Evolutionary conservation across 2,329 filamentous ascomycete genomes (phyloP).

Genomic region (Ascochyta koolunga): DNA sequence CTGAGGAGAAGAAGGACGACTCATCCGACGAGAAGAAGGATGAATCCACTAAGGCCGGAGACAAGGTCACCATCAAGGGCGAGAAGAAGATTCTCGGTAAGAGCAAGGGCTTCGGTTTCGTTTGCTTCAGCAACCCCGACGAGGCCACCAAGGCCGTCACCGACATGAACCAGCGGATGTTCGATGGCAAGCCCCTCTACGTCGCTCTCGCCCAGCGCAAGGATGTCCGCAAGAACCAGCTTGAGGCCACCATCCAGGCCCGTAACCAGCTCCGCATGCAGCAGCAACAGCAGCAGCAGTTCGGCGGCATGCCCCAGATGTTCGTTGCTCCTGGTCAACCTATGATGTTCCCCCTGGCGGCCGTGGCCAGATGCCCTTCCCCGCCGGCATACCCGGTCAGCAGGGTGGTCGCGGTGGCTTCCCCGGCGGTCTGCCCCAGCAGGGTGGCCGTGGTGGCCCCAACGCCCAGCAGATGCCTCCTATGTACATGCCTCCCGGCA

Average conservation of each 20-base stretch:
- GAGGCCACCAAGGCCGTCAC: slow-evolving; percentile 98
- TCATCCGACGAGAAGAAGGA: slow-evolving; percentile 66
- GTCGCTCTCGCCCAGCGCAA: slow-evolving; percentile 98
- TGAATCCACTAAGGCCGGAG: slow-evolving; percentile 59
- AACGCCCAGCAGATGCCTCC: slow-evolving; percentile 79
- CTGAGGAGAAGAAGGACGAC: slow-evolving; percentile 62
- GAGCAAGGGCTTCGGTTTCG: slow-evolving; percentile 99
- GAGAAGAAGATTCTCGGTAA: slow-evolving; percentile 79
- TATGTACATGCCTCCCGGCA: slow-evolving; percentile 75
- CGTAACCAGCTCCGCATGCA: slow-evolving; percentile 98
- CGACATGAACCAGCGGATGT: slow-evolving; percentile 99
- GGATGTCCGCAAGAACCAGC: slow-evolving; percentile 98
- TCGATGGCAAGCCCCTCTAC: slow-evolving; percentile 94
- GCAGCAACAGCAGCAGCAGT: slow-evolving; percentile 78
- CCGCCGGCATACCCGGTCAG: slow-evolving; percentile 67
- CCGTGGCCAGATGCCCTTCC: slow-evolving; percentile 68
- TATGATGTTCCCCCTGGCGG: slow-evolving; percentile 63
- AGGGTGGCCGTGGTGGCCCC: slow-evolving; percentile 85
- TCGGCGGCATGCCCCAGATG: slow-evolving; percentile 67
- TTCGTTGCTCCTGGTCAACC: slow-evolving; percentile 88
- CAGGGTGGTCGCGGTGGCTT: slow-evolving; percentile 87
- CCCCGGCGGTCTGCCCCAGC: slow-evolving; percentile 77
- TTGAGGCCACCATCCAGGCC: slow-evolving; percentile 98
- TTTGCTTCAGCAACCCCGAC: slow-evolving; percentile 99
- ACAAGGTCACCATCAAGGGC: slow-evolving; percentile 61